Evolutionary conservation across 2,329 filamentous ascomycete genomes (phyloP), one percentile per base, ranked within the genome.

Genomic region (Penicillium sp.): DNA sequence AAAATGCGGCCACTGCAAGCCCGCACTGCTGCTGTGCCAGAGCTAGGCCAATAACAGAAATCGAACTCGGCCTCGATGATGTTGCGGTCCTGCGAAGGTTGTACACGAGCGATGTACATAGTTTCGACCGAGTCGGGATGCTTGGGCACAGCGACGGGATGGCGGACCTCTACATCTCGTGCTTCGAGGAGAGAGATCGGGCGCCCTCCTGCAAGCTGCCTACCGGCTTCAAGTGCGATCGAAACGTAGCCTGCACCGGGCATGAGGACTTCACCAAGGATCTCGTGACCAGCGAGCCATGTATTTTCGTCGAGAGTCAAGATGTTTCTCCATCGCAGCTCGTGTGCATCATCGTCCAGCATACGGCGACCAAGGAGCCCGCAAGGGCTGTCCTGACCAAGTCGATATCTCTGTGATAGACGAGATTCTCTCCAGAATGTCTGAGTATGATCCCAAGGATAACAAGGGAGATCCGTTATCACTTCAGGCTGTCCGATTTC

Each of bases 401-500:
- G 18, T 5, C 33, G 40, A 13, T 28, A 40, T 6, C 29, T 35
- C 1, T 25, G 24, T 2, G 40, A 46, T 5, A 41, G 13, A 4
- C 53, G 52, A 8, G 55, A 51, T 39, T 57, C 53, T 5, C 29
- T 25, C 55, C 55, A 60, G 44, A 48, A 46, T 2, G 13, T 12
- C 13, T 27, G 27, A 7, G 29, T n/a, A 34, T 60, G 56, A 35
- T 61, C 48, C 52, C 57, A 62, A 5, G 46, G 33, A 39, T 62
- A 62, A 3, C 35, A 4, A 1, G 59, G 55, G 1, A 59, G 51
- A 46, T 47, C 34, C 33, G 53, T 49, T 6, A 38, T 9, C 11
- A 38, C n/a, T 9, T 2, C n/a, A 18, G 13, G 36, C 36, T 38
- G 8, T 37, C 2, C 8, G 35, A 37, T 8, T 37, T n/a, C 4